Conservation (phyloP, 1,284 basidiomycete species). For the Leccinum insolens region DNA sequence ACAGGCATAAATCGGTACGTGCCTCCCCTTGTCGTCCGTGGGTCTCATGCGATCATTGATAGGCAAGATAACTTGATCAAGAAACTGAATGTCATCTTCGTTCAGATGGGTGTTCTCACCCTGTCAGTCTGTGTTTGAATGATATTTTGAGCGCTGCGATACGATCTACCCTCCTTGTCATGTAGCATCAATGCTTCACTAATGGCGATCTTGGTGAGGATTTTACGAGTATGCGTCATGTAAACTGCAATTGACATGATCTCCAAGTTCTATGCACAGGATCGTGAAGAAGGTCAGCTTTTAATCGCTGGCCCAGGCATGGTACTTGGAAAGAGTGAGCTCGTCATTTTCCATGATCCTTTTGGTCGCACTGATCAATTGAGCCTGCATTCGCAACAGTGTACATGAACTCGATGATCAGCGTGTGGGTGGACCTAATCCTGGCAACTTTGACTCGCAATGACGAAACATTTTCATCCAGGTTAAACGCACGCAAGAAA, state of each 20-base stretch:
- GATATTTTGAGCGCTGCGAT: no score
- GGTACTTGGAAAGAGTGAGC: slow-evolving; percentile 22
- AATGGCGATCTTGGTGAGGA: slow-evolving; percentile 19
- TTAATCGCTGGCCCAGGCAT: slow-evolving; percentile 13
- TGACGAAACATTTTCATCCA: slow-evolving; percentile 6
- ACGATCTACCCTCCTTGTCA: neutral
- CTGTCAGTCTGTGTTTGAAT: slow-evolving; percentile 14
- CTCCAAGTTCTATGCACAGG: slow-evolving; percentile 18
- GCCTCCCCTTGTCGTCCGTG: neutral
- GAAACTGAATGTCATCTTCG: slow-evolving; percentile 21
- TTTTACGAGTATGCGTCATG: neutral
- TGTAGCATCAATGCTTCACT: slow-evolving; percentile 17
- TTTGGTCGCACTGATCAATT: neutral
- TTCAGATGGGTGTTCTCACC: slow-evolving; percentile 31
- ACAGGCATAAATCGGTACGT: slow-evolving; percentile 19
- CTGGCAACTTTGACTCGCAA: neutral
- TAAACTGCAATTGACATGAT: neutral
- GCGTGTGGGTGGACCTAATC: slow-evolving; percentile 8
- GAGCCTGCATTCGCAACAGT: slow-evolving; percentile 10
- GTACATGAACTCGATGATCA: neutral
- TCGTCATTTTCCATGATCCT: neutral
- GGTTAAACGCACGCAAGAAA: slow-evolving; percentile 18
- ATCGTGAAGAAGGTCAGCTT: neutral
- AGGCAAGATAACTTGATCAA: slow-evolving; percentile 14
- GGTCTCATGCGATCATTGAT: neutral